Base-by-base conservation (phyloP, 1,139 yeast genomes). In the Blastobotrys proliferans region DNA sequence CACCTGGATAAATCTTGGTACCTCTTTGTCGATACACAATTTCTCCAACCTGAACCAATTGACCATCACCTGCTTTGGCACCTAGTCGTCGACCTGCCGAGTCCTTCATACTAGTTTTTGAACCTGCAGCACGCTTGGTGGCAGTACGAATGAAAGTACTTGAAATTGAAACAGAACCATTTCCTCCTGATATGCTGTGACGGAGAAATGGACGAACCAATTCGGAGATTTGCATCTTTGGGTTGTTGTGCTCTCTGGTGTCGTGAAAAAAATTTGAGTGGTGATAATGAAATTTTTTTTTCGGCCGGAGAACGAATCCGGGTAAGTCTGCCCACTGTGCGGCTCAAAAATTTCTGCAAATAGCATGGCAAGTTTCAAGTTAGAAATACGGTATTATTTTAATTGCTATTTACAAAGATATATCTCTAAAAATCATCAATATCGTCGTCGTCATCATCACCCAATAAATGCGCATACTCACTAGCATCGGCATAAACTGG, bases 51-150 rank as follows among this genome's bases (percentile, higher is more conserved):
- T 75, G 73, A 1, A 81, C 85, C 26, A 48, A 53, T 58, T 78
- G 74, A 35, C 84, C 83, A 56, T 90, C 97, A 51, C 83, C 77
- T 41, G 76, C 84, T 67, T 92, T 92, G 29, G 94, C 85, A 25
- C 99, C 99, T 44, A 92, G 70, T 61, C 97, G 74, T 66, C 95
- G 80, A 71, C 98, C 98, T 3, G 92, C 90, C 17, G 98, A 90
- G 65, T 90, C 97, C 63, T 85, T 83, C 77, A 85, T 90, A 54
- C 84, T 85, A 35, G 96, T 85, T 66, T 80, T 84, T 24, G 97
- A 88, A 54, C 97, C 97, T 14, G 95, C 87, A 4, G 94, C 97
- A 61, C 80, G 82, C 66, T 92, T 92, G 27, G 97, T 88, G 25
- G 98, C 97, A 26, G 81, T 79, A 73, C 98, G 90, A 17, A 86